Conservation (phyloP, 108 stramenopile genomes). For the Stephanodiscus minutulus region DNA sequence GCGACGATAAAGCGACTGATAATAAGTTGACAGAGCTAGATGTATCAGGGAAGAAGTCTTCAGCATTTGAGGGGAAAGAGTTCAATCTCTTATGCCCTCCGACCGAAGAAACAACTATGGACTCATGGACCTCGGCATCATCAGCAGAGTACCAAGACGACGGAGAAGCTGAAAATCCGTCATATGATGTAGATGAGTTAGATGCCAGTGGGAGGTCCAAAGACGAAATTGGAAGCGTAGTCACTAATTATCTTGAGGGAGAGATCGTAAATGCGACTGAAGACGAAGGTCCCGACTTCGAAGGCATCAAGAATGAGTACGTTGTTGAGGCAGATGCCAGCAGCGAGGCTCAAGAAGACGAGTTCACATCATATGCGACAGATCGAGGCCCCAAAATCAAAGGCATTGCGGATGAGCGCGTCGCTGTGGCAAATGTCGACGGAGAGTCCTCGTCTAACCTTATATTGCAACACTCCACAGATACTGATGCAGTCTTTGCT, state of each 20-base stretch:
- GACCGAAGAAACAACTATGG: background rate
- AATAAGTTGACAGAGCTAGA: background rate
- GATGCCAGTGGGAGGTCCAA: background rate
- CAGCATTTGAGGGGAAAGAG: background rate
- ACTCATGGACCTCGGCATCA: background rate
- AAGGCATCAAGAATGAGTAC: background rate
- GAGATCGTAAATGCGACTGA: background rate
- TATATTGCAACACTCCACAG: background rate
- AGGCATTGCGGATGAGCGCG: too few species aligned
- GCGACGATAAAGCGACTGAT: background rate
- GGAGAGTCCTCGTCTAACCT: background rate
- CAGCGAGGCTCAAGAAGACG: background rate
- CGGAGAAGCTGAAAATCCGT: too few species aligned
- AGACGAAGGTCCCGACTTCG: background rate
- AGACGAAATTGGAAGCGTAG: background rate
- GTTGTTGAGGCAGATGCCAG: too few species aligned
- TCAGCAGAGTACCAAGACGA: background rate
- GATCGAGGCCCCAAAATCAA: background rate
- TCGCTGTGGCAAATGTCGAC: background rate
- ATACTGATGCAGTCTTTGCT: background rate
- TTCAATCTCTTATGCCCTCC: background rate
- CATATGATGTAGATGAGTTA: background rate
- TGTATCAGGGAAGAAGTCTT: background rate
- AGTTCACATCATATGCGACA: background rate
- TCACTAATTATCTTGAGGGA: background rate